Evolutionary conservation across 2,329 filamentous ascomycete genomes (phyloP).

Genomic region (Didymella exigua): DNA sequence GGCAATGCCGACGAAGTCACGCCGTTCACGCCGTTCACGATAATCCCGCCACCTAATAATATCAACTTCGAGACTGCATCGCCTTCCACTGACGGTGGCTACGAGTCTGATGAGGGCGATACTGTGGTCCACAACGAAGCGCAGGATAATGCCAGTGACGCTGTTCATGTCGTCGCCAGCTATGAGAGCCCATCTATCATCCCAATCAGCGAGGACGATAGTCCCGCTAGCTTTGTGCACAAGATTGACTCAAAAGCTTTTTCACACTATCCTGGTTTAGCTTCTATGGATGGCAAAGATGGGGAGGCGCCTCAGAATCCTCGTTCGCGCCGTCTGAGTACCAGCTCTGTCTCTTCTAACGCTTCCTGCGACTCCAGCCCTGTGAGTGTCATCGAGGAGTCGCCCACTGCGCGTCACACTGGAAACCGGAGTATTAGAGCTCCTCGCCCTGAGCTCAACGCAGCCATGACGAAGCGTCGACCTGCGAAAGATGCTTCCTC

Average conservation of each 20-base stretch:
- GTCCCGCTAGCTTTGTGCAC: slow-evolving; percentile 5
- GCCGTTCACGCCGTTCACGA: neutral
- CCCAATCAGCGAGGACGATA: slow-evolving; percentile 4
- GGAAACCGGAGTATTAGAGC: slow-evolving; percentile 34
- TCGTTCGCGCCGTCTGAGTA: slow-evolving; percentile 37
- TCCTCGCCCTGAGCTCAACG: slow-evolving; percentile 51
- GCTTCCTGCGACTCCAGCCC: slow-evolving; percentile 43
- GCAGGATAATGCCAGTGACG: slow-evolving; percentile 18
- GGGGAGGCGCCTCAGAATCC: slow-evolving; percentile 40
- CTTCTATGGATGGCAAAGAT: slow-evolving; percentile 24
- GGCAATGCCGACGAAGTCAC: neutral
- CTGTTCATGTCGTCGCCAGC: slow-evolving; percentile 1
- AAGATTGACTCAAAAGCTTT: slow-evolving; percentile 8
- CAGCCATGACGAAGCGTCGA: slow-evolving; percentile 51
- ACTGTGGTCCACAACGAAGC: slow-evolving; percentile 42
- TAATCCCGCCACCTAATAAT: neutral
- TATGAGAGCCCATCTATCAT: slow-evolving; percentile 8
- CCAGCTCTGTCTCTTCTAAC: slow-evolving; percentile 38
- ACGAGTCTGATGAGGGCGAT: slow-evolving; percentile 44
- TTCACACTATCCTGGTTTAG: slow-evolving; percentile 27
- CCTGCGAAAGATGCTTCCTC: slow-evolving; percentile 49
- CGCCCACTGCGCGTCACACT: slow-evolving; percentile 43
- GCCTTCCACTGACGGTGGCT: slow-evolving; percentile 29
- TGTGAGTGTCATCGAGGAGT: slow-evolving; percentile 39
- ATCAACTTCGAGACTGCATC: neutral